Evolutionary conservation across 139 green algal genomes (phyloP).

Genomic region (Coelastrella sp.): DNA sequence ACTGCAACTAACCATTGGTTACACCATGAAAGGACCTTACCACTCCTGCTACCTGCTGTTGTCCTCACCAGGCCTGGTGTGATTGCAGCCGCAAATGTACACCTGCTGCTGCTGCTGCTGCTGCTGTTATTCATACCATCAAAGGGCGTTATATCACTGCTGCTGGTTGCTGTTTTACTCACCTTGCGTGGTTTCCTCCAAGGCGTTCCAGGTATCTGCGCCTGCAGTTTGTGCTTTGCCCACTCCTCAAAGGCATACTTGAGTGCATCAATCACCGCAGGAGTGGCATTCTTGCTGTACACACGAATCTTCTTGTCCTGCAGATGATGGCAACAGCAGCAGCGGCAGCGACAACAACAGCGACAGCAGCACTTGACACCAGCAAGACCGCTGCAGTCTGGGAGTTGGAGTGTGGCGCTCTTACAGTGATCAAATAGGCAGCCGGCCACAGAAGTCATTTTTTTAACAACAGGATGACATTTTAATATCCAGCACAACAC

Average conservation of each 20-base stretch:
- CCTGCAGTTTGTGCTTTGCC: slow-evolving; percentile 1
- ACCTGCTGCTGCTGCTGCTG: too few relatives aligned
- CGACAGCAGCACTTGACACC: neutral
- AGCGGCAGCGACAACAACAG: neutral
- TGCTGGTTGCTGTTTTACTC: neutral
- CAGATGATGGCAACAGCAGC: neutral
- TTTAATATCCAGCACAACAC: too few relatives aligned
- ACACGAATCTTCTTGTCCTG: slow-evolving; percentile 70
- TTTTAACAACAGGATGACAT: too few relatives aligned
- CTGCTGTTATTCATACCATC: too few relatives aligned
- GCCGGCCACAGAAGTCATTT: too few relatives aligned
- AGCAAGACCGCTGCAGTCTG: neutral
- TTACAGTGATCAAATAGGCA: too few relatives aligned
- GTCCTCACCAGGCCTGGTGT: too few relatives aligned
- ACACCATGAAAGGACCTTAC: too few relatives aligned
- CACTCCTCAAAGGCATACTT: slow-evolving; percentile 40
- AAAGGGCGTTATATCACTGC: too few relatives aligned
- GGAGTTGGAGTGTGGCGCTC: too few relatives aligned
- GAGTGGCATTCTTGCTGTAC: slow-evolving; percentile 59
- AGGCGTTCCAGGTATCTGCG: slow-evolving; percentile 27
- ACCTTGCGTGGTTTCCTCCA: neutral
- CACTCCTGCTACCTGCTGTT: neutral
- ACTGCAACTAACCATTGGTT: too few relatives aligned
- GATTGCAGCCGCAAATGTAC: too few relatives aligned
- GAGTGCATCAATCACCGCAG: neutral